These are phyloP conservation scores for Irpex rosettiformis DNA, from an alignment of 1,284 basidiomycete species.

Conservation along the genomic window DNA sequence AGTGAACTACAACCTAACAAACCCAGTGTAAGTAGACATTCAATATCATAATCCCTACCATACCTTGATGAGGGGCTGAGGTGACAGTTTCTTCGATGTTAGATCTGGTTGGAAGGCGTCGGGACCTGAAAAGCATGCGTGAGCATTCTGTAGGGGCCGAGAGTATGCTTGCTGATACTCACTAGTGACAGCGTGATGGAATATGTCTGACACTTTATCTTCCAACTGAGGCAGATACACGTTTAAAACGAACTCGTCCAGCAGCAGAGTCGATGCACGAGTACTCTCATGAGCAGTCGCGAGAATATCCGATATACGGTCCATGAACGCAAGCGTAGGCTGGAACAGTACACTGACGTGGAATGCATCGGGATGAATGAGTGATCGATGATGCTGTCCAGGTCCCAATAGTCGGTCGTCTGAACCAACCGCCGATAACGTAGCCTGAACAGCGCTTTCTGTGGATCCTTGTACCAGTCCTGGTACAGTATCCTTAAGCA, in stretches of 20 bases:
- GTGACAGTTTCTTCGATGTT: conserved; percentile 56
- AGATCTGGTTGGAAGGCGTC: conserved; percentile 85
- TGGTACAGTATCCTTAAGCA: conserved; percentile 89
- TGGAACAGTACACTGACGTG: conserved; percentile 94
- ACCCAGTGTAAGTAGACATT: background rate
- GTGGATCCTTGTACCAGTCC: conserved; percentile 79
- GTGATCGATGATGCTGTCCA: conserved; percentile 78
- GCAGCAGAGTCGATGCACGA: conserved; percentile 67
- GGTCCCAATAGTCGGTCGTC: conserved; percentile 72
- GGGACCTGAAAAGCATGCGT: conserved; percentile 42
- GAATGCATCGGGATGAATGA: conserved; percentile 92
- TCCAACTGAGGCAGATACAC: conserved; percentile 95
- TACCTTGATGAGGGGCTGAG: conserved; percentile 80
- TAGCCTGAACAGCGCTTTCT: conserved; percentile 60
- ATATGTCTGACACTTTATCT: conserved; percentile 88
- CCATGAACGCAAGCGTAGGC: conserved; percentile 86
- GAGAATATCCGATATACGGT: conserved; percentile 67
- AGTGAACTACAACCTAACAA: conserved; percentile 70
- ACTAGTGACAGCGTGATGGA: conserved; percentile 85
- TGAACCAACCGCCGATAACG: conserved; percentile 53
- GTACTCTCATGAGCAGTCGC: conserved; percentile 74
- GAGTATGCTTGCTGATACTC: conserved; percentile 7
- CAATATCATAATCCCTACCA: background rate
- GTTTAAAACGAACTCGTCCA: conserved; percentile 94
- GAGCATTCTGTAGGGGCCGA: background rate